Evolutionary conservation across 345 rosid genomes (phyloP), one percentile per base, ranked within the genome.

Genomic region (Rhizophora mangle): DNA sequence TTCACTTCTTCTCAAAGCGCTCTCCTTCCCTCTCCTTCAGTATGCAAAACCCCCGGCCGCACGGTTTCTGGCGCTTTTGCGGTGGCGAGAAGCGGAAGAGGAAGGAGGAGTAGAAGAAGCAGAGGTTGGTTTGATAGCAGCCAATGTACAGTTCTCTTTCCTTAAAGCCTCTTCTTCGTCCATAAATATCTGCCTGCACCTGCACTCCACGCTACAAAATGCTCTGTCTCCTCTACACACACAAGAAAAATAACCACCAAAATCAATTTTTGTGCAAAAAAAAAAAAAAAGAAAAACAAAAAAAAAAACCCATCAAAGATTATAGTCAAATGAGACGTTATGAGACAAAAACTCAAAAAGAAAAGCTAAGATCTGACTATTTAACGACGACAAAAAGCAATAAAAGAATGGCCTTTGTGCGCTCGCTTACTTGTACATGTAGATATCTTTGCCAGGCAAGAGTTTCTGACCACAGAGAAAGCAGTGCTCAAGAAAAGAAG

Each of bases 191-290:
- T 93, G 96, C 78, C 82, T 83, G 86, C 86, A 84, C 84, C 98
- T 83, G 82, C 98, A 93, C 88, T 90, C 92, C 85, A 72, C 87
- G 83, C 97, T 90, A 71, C 98, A 90, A 66, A 93, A 93, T 47
- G 75, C 98, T 60, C 76, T 86, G 74, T 90, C 97, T 62, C 97
- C 97, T 70, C 98, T 90, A 49, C 60, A 61, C 13, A 21, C 30
- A 70, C 15, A 11, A 51, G 64, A 29, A 68, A 43, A 4, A 10
- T 7, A 8, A 21, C 1, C 9, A 37, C 27, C 22, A 16, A 70
- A 37, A 32, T 39, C 36, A 70, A 70, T 4, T 22, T 24, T 46
- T 29, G 7, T 6, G 2, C 18, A 13, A 7, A 9, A 9, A 3
- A 26, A 24, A 19, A 5, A 63, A 5, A 39, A 10, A 21, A 15